Base-by-base conservation (phyloP, 2,329 filamentous ascomycete species). In the Colletotrichum noveboracense region DNA sequence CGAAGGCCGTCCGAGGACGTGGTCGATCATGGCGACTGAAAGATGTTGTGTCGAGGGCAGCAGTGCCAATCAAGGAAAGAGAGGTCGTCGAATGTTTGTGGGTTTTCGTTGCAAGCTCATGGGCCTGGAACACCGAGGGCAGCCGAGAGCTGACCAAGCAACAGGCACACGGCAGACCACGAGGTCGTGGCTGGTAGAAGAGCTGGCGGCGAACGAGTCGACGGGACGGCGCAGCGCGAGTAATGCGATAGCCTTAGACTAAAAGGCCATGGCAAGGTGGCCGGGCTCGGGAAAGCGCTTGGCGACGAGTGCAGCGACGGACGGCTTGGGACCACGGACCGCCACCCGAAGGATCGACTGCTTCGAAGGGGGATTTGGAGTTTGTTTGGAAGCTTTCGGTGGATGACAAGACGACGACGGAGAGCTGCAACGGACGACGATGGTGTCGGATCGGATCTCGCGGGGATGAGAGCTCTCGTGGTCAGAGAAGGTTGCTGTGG, bases 1-100 rank as follows among this genome's bases (percentile, higher is more conserved):
- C 76, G 96, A 98, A 38, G 96, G 96, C 78, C 95, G 93, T 77
- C 96, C 96, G 65, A 98, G 89, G 73, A 98, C 94, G 89, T 98
- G 96, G 85, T 98, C 96, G 92, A 92, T 86, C 91, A 92, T 92
- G 28, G 43, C 48, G 70, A 65, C 34, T 74, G 32, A 7, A 9
- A 16, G 48, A 65, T 69, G 28, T 58, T 69, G 58, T 66, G 34
- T 52, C 32, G n/a, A 61, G n/a, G 28, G 13, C 32, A 64, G 32
- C 24, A 24, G 38, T 52, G n/a, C n/a, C 65, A 32, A 28, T 52
- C 24, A 32, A 52, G 30, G 21, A 34, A 68, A n/a, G 32, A 5
- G 66, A 38, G 10, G 66, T 60, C 52, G 66, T 68, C 64, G 28
- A n/a, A 21, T 65, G 69, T 68, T 69, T 74, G 70, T 48, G 43